These are phyloP conservation scores for Trichophyton verrucosum DNA, from an alignment of 2,329 filamentous ascomycete genomes.

Conservation along the genomic window DNA sequence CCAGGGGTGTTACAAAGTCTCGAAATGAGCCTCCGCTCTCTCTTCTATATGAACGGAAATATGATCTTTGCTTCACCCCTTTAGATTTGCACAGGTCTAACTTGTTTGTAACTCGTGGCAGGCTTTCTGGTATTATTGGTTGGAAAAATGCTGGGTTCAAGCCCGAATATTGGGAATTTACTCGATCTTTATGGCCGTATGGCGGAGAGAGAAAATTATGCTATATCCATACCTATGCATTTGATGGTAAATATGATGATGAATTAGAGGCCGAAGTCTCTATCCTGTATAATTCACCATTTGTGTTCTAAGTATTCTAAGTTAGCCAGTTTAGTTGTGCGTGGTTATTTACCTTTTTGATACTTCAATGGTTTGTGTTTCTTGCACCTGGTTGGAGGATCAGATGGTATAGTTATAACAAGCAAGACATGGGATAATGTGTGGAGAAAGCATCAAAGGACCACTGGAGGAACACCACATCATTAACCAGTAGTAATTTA, in stretches of 20 bases:
- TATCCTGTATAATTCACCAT: neutral
- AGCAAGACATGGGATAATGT: too few relatives aligned
- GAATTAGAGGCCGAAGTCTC: neutral
- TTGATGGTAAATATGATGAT: neutral
- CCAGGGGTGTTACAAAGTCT: constrained; percentile 4
- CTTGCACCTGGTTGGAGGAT: too few relatives aligned
- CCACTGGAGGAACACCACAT: too few relatives aligned
- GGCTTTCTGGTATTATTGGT: constrained; percentile 9
- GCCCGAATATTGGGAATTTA: constrained; percentile 14
- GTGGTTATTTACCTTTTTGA: neutral
- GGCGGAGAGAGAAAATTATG: neutral
- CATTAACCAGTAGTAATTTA: too few relatives aligned
- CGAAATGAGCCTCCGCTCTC: constrained; percentile 5
- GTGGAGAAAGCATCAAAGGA: too few relatives aligned
- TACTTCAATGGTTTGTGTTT: too few relatives aligned
- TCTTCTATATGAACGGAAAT: constrained; percentile 9
- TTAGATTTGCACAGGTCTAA: constrained; percentile 6
- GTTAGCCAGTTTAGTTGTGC: neutral
- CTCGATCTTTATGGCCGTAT: constrained; percentile 3
- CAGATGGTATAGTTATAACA: too few relatives aligned
- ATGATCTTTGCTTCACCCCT: constrained; percentile 12
- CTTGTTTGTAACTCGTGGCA: constrained; percentile 7
- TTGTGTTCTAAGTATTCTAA: neutral
- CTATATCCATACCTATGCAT: neutral
- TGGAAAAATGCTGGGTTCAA: constrained; percentile 11